Percentiles rank a stretch among this genome's conserved stretches.
Conservation (phyloP, 1,284 basidiomycete genomes). For the Inonotus obliquus region DNA sequence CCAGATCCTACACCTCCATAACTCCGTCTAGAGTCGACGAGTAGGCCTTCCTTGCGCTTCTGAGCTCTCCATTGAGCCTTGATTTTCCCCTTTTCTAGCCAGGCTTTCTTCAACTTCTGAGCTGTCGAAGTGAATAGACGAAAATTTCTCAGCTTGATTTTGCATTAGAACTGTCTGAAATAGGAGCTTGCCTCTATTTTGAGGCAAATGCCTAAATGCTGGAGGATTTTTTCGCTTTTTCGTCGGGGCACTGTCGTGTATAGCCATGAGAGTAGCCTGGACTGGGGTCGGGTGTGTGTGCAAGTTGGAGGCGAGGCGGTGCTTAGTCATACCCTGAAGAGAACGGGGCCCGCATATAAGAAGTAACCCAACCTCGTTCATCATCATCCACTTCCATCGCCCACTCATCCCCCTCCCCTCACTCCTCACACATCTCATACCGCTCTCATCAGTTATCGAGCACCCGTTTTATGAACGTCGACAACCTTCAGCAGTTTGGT, state of each 20-base stretch:
- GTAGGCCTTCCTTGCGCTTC: constrained; percentile 55
- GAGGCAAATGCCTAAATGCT: constrained; percentile 63
- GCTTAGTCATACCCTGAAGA: neutral
- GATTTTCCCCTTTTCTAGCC: constrained; percentile 70
- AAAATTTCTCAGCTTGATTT: too few species aligned
- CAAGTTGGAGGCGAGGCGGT: neutral
- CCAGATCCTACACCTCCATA: neutral
- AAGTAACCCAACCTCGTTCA: neutral
- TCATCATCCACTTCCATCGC: neutral
- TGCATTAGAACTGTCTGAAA: neutral
- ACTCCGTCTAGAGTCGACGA: neutral
- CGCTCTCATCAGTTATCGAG: constrained; percentile 13
- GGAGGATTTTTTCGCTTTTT: constrained; percentile 58
- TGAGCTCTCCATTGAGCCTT: constrained; percentile 75
- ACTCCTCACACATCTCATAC: constrained; percentile 8
- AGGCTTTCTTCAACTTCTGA: constrained; percentile 65
- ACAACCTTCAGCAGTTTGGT: constrained; percentile 47
- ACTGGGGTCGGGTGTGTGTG: neutral
- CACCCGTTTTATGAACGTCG: constrained; percentile 82
- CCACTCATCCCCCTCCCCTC: constrained; percentile 1
- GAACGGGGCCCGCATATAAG: neutral
- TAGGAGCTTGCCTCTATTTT: constrained; percentile 47
- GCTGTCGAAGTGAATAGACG: constrained; percentile 43
- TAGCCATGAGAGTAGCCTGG: neutral
- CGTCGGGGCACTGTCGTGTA: neutral